Evolutionary conservation across 1,284 basidiomycete species (phyloP).

Genomic region (Tranzscheliella williamsii): DNA sequence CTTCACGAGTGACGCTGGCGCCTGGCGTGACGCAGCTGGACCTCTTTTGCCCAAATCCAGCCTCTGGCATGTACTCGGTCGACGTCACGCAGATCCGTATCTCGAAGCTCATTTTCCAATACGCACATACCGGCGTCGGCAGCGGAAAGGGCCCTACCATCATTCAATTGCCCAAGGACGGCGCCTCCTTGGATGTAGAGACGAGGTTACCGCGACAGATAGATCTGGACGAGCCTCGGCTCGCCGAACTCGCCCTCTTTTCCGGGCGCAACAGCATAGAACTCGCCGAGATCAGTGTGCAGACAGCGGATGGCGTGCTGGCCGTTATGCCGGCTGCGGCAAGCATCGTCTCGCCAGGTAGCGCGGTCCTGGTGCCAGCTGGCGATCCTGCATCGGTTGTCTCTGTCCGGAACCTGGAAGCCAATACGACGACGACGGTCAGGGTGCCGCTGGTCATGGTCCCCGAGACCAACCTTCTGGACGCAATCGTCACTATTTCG

Average conservation of each 20-base stretch:
- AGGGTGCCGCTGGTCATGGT: slow-evolving; percentile 19
- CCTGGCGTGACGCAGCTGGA: slow-evolving; percentile 30
- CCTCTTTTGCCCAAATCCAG: slow-evolving; percentile 40
- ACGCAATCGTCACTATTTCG: slow-evolving; percentile 12
- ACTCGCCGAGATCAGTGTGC: slow-evolving; percentile 22
- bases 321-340: slow-evolving; percentile 2
- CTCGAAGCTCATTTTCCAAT: slow-evolving; percentile 47
- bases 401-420: slow-evolving; percentile 1
- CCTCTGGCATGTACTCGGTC: slow-evolving; percentile 44
- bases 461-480: slow-evolving; percentile 18
- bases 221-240: slow-evolving; percentile 36
- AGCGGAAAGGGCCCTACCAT: slow-evolving; percentile 1
- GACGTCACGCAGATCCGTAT: slow-evolving; percentile 54
- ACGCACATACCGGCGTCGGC: slow-evolving; percentile 14
- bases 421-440: slow-evolving; percentile 1
- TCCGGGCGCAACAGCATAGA: slow-evolving; percentile 41
- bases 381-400: background rate
- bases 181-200: slow-evolving; percentile 26
- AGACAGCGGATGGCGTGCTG: slow-evolving; percentile 1
- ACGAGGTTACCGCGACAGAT: slow-evolving; percentile 31
- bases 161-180: slow-evolving; percentile 50
- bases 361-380: background rate
- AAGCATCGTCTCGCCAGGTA: too few relatives aligned
- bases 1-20: slow-evolving; percentile 18
- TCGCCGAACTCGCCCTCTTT: slow-evolving; percentile 27